Evolutionary conservation across 306 rosid species (phyloP).

Genomic region (Quercus aquifolioides): DNA sequence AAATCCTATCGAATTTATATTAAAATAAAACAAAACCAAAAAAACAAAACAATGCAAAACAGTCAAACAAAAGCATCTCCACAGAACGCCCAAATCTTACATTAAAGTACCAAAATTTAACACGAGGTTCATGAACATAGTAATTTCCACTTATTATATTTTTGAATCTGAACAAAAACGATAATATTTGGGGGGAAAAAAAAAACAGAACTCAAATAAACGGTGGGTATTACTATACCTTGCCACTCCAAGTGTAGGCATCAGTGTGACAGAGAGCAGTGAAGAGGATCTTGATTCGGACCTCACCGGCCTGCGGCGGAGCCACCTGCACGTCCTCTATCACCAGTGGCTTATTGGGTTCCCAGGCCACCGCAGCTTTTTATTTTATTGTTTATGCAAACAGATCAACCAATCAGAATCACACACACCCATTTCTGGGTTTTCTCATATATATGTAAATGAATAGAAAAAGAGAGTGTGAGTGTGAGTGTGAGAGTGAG

Average conservation of each 20-base stretch:
- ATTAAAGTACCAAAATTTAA: background rate
- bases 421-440: background rate
- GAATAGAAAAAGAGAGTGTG: no score
- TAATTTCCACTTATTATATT: background rate
- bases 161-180: background rate
- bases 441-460: background rate
- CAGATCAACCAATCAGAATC: background rate
- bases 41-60: no score
- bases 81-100: background rate
- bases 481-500: background rate
- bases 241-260: slow-evolving; percentile 95
- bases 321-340: slow-evolving; percentile 89
- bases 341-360: slow-evolving; percentile 81
- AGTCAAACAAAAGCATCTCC: background rate
- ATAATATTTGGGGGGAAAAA: background rate
- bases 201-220: background rate
- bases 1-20: no score
- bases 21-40: no score
- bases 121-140: background rate
- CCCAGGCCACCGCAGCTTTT: slow-evolving; percentile 98
- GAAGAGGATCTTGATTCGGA: slow-evolving; percentile 72
- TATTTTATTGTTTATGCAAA: background rate
- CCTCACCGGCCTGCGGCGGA: slow-evolving; percentile 89
- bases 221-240: slow-evolving; percentile 35
- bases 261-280: slow-evolving; percentile 94